Conservation (phyloP, 345 rosid genomes). For the Leavenworthia alabamica region DNA sequence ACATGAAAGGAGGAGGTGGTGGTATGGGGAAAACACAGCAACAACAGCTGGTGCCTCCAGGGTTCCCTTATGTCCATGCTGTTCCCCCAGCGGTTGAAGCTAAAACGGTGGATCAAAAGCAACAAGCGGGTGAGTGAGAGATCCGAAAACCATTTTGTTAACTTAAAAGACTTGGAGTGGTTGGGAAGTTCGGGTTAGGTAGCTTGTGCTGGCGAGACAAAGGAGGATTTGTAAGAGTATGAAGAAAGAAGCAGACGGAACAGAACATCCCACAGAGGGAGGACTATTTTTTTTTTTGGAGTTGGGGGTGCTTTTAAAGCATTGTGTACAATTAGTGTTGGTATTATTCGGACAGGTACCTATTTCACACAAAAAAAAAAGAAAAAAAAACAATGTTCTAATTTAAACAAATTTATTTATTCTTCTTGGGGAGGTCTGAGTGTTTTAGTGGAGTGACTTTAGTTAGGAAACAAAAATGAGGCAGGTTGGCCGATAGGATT, state of each 20-base stretch:
- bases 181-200: constrained; percentile 20
- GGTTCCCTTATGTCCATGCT: constrained; percentile 55
- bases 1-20: constrained; percentile 67
- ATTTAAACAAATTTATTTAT: constrained; percentile 16
- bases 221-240: background rate
- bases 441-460: too few species aligned
- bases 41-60: constrained; percentile 53
- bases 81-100: constrained; percentile 58
- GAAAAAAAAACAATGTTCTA: constrained; percentile 5
- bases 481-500: too few species aligned
- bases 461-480: background rate
- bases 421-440: constrained; percentile 16
- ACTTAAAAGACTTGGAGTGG: constrained; percentile 8
- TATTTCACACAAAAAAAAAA: background rate
- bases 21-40: constrained; percentile 45
- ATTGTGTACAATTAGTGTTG: constrained; percentile 34
- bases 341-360: constrained; percentile 23
- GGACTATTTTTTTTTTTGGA: constrained; percentile 19
- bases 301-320: constrained; percentile 25
- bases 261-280: background rate
- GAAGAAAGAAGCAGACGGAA: constrained; percentile 11
- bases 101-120: constrained; percentile 82
- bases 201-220: constrained; percentile 28
- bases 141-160: background rate
- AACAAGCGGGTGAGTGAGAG: constrained; percentile 76